Conservation (phyloP, 306 rosid species). For the Cucurbita maxima region DNA sequence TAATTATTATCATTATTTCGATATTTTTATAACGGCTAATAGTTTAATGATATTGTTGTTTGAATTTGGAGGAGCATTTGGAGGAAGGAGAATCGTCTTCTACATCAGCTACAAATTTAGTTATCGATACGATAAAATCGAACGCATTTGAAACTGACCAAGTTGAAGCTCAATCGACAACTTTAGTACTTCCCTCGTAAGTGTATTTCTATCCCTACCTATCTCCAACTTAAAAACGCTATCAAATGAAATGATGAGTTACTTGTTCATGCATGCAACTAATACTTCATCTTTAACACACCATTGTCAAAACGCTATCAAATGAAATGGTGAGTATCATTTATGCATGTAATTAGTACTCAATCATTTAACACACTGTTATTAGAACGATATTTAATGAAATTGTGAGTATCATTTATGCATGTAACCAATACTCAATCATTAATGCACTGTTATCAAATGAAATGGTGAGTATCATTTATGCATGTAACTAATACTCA, state of each 20-base stretch:
- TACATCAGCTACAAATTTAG: not conserved
- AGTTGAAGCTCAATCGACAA: not conserved
- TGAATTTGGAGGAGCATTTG: not conserved
- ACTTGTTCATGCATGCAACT: not conserved
- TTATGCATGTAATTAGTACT: too few species aligned
- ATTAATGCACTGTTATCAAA: too few species aligned
- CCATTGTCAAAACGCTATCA: not conserved
- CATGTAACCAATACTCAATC: not conserved
- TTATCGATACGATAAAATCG: not conserved
- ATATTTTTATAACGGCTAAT: not conserved
- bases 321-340: not conserved
- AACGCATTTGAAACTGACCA: not conserved
- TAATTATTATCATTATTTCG: too few species aligned
- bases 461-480: not conserved
- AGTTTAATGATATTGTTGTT: not conserved
- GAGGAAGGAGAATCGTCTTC: constrained; percentile 6
- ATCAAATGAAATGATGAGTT: not conserved
- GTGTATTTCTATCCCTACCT: not conserved
- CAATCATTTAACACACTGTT: too few species aligned
- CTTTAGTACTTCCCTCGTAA: not conserved
- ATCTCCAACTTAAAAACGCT: not conserved
- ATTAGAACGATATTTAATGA: not conserved
- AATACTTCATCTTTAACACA: too few species aligned
- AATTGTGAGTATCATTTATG: not conserved
- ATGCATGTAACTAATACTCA: not conserved